Percentiles rank a stretch among this genome's conserved stretches.
Conservation (phyloP, 2,329 filamentous ascomycete species). For the Cylindrodendrum hubeiense region DNA sequence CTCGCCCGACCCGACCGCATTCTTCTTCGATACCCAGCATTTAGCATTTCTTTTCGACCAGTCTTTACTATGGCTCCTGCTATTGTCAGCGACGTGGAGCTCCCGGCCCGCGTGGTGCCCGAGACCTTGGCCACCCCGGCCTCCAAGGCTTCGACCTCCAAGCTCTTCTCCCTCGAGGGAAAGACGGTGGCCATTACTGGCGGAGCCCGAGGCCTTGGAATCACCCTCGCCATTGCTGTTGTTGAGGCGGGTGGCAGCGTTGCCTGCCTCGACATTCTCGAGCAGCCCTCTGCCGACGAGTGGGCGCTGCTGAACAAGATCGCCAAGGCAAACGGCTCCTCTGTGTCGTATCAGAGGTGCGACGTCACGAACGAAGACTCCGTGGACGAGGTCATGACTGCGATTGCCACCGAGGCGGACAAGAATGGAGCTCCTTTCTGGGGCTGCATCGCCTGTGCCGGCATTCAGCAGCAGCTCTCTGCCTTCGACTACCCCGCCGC, state of each 20-base stretch:
- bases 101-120: constrained; percentile 42
- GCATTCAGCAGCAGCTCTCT: constrained; percentile 60
- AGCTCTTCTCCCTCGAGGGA: constrained; percentile 59
- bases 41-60: neutral
- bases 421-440: constrained; percentile 48
- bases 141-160: constrained; percentile 40
- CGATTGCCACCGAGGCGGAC: constrained; percentile 52
- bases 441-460: constrained; percentile 60
- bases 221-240: constrained; percentile 61
- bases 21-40: neutral
- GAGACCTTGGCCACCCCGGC: constrained; percentile 49
- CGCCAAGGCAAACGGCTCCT: constrained; percentile 49
- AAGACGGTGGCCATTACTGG: constrained; percentile 63
- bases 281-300: constrained; percentile 51
- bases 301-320: constrained; percentile 58
- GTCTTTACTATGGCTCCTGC: constrained; percentile 40
- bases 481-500: constrained; percentile 62
- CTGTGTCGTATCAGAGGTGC: constrained; percentile 56
- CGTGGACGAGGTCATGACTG: constrained; percentile 50
- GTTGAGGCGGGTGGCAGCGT: constrained; percentile 63
- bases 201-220: constrained; percentile 63
- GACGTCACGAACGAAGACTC: constrained; percentile 61
- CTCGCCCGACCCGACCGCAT: neutral
- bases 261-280: constrained; percentile 60
- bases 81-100: constrained; percentile 46